A percentile compares a stretch with the other conserved stretches of the same genome.
These are phyloP conservation scores for Globisporangium orthogonon DNA, from an alignment of 352 stramenopile species.

Conservation along the genomic window DNA sequence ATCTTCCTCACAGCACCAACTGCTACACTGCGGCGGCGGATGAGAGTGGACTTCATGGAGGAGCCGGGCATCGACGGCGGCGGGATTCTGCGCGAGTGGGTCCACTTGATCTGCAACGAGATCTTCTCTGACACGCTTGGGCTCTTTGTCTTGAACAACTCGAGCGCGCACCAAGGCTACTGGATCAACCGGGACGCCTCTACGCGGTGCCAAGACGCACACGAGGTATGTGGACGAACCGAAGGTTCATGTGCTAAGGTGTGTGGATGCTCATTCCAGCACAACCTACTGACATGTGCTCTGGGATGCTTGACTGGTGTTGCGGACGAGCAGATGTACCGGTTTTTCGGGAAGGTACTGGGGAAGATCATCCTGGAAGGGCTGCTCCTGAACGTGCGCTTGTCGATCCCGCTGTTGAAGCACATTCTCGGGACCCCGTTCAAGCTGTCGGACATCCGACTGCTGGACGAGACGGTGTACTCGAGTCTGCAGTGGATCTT, in stretches of 20 bases:
- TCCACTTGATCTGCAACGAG: constrained; percentile 63
- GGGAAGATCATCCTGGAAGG: constrained; percentile 71
- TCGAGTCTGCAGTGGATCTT: constrained; percentile 60
- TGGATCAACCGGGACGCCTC: constrained; percentile 44
- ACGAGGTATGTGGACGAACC: constrained; percentile 26
- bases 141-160: constrained; percentile 44
- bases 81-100: constrained; percentile 76
- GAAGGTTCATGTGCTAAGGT: not conserved
- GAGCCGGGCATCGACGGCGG: constrained; percentile 72
- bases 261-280: not conserved
- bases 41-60: constrained; percentile 83
- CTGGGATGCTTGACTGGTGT: not conserved
- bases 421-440: constrained; percentile 59
- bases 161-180: constrained; percentile 41
- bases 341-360: constrained; percentile 70
- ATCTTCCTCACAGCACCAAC: constrained; percentile 47
- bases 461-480: constrained; percentile 69
- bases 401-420: constrained; percentile 63
- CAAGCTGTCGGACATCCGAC: constrained; percentile 49
- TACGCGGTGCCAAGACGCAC: constrained; percentile 20
- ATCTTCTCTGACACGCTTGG: constrained; percentile 45
- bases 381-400: constrained; percentile 55
- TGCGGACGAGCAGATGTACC: constrained; percentile 45
- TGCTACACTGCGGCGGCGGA: constrained; percentile 46
- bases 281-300: not conserved